Base-by-base conservation (phyloP, 2,329 filamentous ascomycete genomes). In the Ascochyta koolunga region DNA sequence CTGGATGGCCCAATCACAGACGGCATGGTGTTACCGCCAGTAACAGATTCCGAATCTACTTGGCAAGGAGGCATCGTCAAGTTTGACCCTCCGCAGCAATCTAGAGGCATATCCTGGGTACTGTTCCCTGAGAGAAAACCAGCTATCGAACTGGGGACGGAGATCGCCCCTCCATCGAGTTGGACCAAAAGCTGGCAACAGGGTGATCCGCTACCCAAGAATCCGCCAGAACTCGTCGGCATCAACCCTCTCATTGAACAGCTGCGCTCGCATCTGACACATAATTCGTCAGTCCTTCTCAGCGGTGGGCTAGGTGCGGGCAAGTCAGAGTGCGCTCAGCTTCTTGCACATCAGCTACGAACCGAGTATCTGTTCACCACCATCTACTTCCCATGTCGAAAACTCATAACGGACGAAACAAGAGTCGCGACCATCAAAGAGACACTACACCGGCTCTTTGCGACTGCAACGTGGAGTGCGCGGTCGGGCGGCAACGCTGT, bases 371-470 rank as follows among this genome's bases (percentile, higher is more conserved):
- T 97, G 0, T 96, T 90, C 70, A 89, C 96, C 70, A 89, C 89
- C 1, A 86, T 88, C 4, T 96, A 96, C 75, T 92, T 96, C 61
- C 85, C 91, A 0, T 98, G 93, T 66, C 86, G 90, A 24, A 93
- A 90, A 58, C 81, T 97, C 4, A 88, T 96, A 24, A 96, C 89
- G 1, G 93, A 98, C 56, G 95, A 99, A 72, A 96, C 88, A 33
- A 85, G 93, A 53, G 86, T 97, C 13, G 89, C 91, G 2, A 91
- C 89, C 0, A 91, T 99, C 76, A 97, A 96, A 69, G 93, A 98
- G 68, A 95, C 87, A 0, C 77, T 99, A 5, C 88, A 85, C 44
- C 85, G 91, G 15, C 76, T 96, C 2, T 98, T 99, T 71, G 91
- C 95, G 80, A 84, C 86, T 18, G 95, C 95, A 3, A 89, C 90